Percentiles rank a stretch among this genome's conserved stretches.
phyloP scores from a whole-genome alignment of 2,329 filamentous ascomycete genomes.

The Xenosphaeropsis pyriputrescens region DNA sequence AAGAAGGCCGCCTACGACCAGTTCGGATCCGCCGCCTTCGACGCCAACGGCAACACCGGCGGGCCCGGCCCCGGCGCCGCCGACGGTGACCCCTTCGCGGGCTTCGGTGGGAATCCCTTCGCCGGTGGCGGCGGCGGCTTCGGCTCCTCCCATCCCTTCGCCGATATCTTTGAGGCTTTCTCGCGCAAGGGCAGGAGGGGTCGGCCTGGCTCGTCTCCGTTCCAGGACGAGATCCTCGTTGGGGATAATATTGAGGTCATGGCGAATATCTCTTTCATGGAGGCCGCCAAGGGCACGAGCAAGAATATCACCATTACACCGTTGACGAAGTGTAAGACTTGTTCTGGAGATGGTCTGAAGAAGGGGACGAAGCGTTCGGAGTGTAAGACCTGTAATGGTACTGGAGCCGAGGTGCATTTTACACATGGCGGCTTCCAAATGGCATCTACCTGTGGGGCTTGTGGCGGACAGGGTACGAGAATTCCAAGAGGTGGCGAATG shows the following conservation, averaged over 20 bases:
- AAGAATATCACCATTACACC: constrained; percentile 85
- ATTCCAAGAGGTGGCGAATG: constrained; percentile 76
- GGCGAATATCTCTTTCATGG: constrained; percentile 86
- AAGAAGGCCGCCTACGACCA: constrained; percentile 89
- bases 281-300: constrained; percentile 79
- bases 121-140: constrained; percentile 47
- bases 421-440: constrained; percentile 94
- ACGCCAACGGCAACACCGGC: constrained; percentile 38
- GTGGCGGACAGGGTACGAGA: constrained; percentile 62
- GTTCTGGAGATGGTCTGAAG: constrained; percentile 73
- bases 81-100: constrained; percentile 42
- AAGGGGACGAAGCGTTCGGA: constrained; percentile 55
- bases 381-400: constrained; percentile 74
- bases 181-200: constrained; percentile 34
- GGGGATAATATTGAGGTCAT: constrained; percentile 95
- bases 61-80: constrained; percentile 30
- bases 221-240: constrained; percentile 69
- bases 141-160: constrained; percentile 80
- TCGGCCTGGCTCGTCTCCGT: constrained; percentile 44
- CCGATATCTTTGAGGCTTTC: constrained; percentile 88
- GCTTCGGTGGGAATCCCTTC: constrained; percentile 45
- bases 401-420: constrained; percentile 74
- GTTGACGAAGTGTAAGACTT: constrained; percentile 67
- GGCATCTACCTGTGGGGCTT: constrained; percentile 73
- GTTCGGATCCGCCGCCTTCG: constrained; percentile 78